Conservation (phyloP, 2,329 filamentous ascomycete species). For the Fusarium tuaranense region DNA sequence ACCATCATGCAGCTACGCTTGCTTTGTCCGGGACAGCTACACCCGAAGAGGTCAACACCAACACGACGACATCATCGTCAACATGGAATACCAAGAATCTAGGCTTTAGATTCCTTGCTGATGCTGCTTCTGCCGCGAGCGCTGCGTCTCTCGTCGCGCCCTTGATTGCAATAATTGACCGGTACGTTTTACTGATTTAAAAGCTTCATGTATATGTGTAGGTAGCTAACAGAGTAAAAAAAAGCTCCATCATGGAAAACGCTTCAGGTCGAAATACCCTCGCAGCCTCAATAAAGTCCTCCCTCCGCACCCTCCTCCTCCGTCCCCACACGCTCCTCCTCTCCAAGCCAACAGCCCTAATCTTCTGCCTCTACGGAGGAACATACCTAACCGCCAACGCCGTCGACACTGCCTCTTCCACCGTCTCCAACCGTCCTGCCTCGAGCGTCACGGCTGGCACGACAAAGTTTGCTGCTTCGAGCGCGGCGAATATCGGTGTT, state of each 20-base stretch:
- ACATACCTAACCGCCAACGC: slow-evolving; percentile 92
- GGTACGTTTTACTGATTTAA: too few species aligned
- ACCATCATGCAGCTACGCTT: slow-evolving; percentile 14
- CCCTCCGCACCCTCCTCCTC: slow-evolving; percentile 66
- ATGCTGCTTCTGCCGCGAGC: slow-evolving; percentile 75
- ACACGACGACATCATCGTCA: background rate
- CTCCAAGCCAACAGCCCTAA: slow-evolving; percentile 75
- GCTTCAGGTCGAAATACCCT: slow-evolving; percentile 76
- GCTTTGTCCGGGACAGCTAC: slow-evolving; percentile 37
- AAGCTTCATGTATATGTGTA: background rate
- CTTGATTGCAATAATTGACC: slow-evolving; percentile 88
- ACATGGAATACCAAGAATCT: slow-evolving; percentile 83
- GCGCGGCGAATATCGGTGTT: slow-evolving; percentile 83
- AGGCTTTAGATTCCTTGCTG: slow-evolving; percentile 73
- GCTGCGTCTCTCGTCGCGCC: slow-evolving; percentile 85
- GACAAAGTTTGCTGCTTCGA: slow-evolving; percentile 84
- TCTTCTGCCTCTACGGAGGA: slow-evolving; percentile 82
- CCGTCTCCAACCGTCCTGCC: slow-evolving; percentile 67
- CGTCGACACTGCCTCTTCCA: slow-evolving; percentile 83
- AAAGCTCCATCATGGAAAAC: slow-evolving; percentile 82
- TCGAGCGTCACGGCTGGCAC: slow-evolving; percentile 77
- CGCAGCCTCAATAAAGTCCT: slow-evolving; percentile 68
- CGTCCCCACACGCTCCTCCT: slow-evolving; percentile 71
- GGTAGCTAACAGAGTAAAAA: slow-evolving; percentile 14
- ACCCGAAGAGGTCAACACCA: slow-evolving; percentile 23